Evolutionary conservation across 1,139 yeast genomes (phyloP).

Genomic region (Suhomyces ambrosiae): DNA sequence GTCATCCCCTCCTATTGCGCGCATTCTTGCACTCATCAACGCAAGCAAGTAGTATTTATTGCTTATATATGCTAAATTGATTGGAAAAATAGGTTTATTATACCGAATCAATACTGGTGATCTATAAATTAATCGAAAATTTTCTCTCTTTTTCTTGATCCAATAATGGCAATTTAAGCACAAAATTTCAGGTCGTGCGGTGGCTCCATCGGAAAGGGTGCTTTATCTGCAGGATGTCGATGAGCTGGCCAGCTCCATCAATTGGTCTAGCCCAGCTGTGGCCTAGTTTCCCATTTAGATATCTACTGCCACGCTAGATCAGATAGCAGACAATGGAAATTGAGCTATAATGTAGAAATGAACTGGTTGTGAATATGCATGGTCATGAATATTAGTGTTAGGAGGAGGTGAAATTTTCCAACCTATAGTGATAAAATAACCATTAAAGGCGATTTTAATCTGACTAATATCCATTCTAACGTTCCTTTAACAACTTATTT

Average conservation of each 20-base stretch:
- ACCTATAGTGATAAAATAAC: no score
- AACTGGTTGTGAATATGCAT: no score
- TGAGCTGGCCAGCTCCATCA: conserved; percentile 5
- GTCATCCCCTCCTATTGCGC: conserved; percentile 81
- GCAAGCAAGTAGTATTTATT: conserved; percentile 9
- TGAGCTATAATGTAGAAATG: no score
- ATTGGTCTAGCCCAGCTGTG: background rate
- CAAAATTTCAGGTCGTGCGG: conserved; percentile 4
- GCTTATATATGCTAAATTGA: conserved; percentile 8
- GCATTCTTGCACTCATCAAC: conserved; percentile 22
- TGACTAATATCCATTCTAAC: no score
- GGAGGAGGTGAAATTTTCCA: no score
- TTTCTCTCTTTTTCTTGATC: background rate
- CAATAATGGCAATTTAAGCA: background rate
- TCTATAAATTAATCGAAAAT: background rate
- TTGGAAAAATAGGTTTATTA: background rate
- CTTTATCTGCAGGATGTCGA: conserved; percentile 9
- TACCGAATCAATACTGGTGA: background rate
- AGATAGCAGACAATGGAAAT: no score
- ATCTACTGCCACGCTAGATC: no score
- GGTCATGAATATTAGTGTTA: no score
- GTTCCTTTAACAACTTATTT: conserved; percentile 74
- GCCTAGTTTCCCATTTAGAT: background rate
- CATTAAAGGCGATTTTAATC: no score
- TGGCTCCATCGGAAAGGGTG: background rate